Conservation (phyloP, 257 asterid genomes). For the Capsicum pubescens region DNA sequence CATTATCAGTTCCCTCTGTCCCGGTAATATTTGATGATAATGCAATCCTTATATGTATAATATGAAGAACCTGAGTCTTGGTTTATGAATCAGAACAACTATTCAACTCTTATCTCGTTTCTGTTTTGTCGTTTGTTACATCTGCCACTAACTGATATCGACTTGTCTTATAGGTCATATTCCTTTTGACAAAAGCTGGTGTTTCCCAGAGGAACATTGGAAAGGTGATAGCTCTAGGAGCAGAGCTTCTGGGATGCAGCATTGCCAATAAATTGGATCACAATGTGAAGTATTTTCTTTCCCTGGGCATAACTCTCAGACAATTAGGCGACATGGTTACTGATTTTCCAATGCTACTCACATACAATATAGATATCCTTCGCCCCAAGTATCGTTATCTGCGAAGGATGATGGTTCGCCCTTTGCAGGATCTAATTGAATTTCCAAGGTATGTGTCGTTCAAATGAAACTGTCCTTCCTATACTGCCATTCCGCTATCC, state of each 20-base stretch:
- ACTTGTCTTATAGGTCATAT: constrained; percentile 57
- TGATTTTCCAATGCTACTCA: constrained; percentile 84
- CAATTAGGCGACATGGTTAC: constrained; percentile 78
- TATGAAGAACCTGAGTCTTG: background rate
- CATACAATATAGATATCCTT: constrained; percentile 75
- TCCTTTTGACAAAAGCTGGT: constrained; percentile 86
- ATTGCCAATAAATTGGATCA: constrained; percentile 82
- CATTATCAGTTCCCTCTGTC: background rate
- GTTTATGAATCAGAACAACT: background rate
- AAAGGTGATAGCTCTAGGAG: constrained; percentile 79
- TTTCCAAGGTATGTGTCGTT: constrained; percentile 74
- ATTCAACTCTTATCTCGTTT: background rate
- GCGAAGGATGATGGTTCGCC: constrained; percentile 84
- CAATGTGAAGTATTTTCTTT: constrained; percentile 78
- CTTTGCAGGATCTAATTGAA: constrained; percentile 77
- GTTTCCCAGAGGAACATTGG: constrained; percentile 72
- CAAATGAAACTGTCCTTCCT: background rate
- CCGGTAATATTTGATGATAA: background rate
- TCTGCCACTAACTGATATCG: background rate
- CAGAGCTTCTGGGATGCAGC: constrained; percentile 93
- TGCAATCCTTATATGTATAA: background rate
- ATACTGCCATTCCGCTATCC: background rate
- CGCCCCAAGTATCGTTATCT: constrained; percentile 91
- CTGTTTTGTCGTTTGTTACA: background rate
- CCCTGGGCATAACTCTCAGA: constrained; percentile 77